Conservation (phyloP, 2,329 filamentous ascomycete species). For the Calonectria montana region DNA sequence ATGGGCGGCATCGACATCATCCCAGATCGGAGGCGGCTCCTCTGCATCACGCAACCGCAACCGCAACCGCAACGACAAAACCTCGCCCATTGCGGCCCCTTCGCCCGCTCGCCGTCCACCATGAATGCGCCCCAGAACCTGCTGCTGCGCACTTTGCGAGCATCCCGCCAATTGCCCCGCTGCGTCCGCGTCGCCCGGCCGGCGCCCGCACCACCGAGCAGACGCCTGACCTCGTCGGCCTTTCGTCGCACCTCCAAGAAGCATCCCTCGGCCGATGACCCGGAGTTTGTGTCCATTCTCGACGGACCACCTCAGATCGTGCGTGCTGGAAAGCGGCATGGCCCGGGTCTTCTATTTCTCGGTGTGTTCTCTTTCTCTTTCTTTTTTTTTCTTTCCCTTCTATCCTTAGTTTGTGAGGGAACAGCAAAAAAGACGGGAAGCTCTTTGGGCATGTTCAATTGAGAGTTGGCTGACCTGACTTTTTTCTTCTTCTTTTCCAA, state of each 20-base stretch:
- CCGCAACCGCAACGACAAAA: conserved; percentile 5
- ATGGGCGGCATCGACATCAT: no score
- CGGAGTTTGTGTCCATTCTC: conserved; percentile 84
- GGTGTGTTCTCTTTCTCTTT: conserved; percentile 55
- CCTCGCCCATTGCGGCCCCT: background rate
- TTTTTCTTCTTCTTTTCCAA: background rate
- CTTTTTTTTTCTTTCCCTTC: background rate
- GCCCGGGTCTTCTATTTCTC: conserved; percentile 82
- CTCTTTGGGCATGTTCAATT: background rate
- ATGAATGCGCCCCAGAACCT: conserved; percentile 45
- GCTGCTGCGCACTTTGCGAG: conserved; percentile 43
- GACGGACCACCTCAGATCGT: conserved; percentile 88
- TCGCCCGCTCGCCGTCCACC: conserved; percentile 10
- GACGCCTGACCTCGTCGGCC: conserved; percentile 33
- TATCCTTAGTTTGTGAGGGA: background rate
- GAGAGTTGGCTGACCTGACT: background rate
- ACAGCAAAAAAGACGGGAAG: background rate
- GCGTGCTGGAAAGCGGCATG: conserved; percentile 78
- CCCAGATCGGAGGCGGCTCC: background rate
- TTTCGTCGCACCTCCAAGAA: conserved; percentile 36
- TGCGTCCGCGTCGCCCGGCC: conserved; percentile 23
- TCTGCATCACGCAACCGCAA: background rate
- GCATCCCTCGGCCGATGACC: conserved; percentile 72
- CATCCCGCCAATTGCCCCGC: conserved; percentile 22
- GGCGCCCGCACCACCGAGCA: conserved; percentile 20